Evolutionary conservation across 2,329 filamentous ascomycete species (phyloP).

Genomic region (Phoma sp.): DNA sequence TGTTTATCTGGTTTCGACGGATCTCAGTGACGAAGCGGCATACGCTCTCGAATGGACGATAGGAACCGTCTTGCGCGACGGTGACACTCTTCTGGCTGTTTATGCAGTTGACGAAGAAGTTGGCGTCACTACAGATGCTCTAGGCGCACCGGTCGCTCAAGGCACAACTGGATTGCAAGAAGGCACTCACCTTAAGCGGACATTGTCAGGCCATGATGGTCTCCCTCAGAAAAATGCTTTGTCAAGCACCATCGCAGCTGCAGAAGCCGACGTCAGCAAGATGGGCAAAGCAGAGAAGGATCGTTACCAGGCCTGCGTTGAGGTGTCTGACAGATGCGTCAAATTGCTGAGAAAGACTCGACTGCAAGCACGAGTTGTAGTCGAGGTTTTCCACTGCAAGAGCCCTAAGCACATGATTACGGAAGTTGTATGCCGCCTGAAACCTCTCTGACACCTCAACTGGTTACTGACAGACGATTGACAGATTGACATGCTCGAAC

Average conservation of each 20-base stretch:
- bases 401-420: slow-evolving; percentile 95
- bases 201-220: slow-evolving; percentile 59
- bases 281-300: slow-evolving; percentile 73
- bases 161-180: slow-evolving; percentile 77
- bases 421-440: slow-evolving; percentile 70
- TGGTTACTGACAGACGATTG: slow-evolving; percentile 33
- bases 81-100: slow-evolving; percentile 90
- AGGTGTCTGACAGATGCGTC: slow-evolving; percentile 85
- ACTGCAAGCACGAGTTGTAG: slow-evolving; percentile 88
- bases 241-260: slow-evolving; percentile 43
- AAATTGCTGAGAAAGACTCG: slow-evolving; percentile 87
- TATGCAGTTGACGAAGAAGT: slow-evolving; percentile 91
- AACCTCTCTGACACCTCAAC: slow-evolving; percentile 19
- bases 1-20: slow-evolving; percentile 94
- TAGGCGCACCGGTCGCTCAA: slow-evolving; percentile 69
- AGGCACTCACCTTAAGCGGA: slow-evolving; percentile 74
- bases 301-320: slow-evolving; percentile 78
- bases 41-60: slow-evolving; percentile 98
- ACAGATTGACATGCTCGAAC: slow-evolving; percentile 86
- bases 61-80: slow-evolving; percentile 90
- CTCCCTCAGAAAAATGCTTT: slow-evolving; percentile 45
- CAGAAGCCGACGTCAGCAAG: slow-evolving; percentile 48
- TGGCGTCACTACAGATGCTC: slow-evolving; percentile 58
- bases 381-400: slow-evolving; percentile 98
- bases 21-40: slow-evolving; percentile 90